Evolutionary conservation across 495 filamentous ascomycete genomes (phyloP), one percentile per base, ranked within the genome.

Genomic region (Trichocladium antarcticum): DNA sequence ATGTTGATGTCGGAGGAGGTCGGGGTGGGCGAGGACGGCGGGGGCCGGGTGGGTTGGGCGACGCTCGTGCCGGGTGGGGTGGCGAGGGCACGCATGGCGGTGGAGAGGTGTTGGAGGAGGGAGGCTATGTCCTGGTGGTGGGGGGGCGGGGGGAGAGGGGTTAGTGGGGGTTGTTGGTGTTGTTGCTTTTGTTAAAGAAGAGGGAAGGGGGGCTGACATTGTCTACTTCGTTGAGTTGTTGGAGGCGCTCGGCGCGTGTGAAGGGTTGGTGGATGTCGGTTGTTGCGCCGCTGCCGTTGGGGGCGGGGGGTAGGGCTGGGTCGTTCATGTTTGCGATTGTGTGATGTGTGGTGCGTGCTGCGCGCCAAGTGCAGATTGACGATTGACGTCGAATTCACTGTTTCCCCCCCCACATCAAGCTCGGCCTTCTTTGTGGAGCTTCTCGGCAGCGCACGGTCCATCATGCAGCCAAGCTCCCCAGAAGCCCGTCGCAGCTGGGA

Each of bases 171-270:
- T n/a, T n/a, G n/a, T n/a, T n/a, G n/a, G n/a, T n/a, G n/a, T n/a
- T n/a, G n/a, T n/a, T n/a, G n/a, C n/a, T n/a, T n/a, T n/a, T n/a
- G n/a, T n/a, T n/a, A n/a, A n/a, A n/a, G n/a, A n/a, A n/a, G n/a
- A n/a, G 11, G 38, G 21, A 14, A 42, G 47, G 12, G 16, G 17
- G 15, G 41, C 42, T 14, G 31, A 85, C 83, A 61, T 79, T 71
- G 66, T 92, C 85, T 42, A 90, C 83, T 15, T 81, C 75, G 56
- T 75, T 80, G 36, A 95, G 75, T 53, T 89, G 82, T 44, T 80
- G 76, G 48, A 95, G 89, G 45, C 81, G 83, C 58, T 88, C 81
- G 6, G 75, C 75, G 16, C 77, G 73, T 20, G 75, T 83, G 56
- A 82, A 81, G 39, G 67, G 69, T 12, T 57, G 45, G 51, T 66